Evolutionary conservation across 2,329 filamentous ascomycete genomes (phyloP), one percentile per base, ranked within the genome.

Genomic region (Botrytis hyacinthi): DNA sequence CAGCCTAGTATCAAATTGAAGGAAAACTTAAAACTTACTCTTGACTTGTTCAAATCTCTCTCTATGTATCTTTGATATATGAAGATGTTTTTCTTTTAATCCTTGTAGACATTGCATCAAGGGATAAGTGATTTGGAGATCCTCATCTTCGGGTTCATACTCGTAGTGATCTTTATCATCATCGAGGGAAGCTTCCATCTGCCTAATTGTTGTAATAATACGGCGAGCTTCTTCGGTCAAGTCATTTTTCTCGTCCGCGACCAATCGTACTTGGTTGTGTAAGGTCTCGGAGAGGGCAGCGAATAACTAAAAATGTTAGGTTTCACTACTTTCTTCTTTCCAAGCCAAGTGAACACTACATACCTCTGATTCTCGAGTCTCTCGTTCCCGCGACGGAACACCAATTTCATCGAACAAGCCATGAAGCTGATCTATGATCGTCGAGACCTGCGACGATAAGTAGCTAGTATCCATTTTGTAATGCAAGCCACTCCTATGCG

Each of bases 321-420:
- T 73, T 70, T 73, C 51, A 61, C 48, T 70, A 32, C 69, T 37
- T 37, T 63, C 48, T 35, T 61, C 42, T 37, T 20, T 20, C 54
- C 26, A 46, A 60, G 54, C 54, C 54, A 70, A 60, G 68, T 51
- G 42, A 61, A 44, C 35, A 74, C 74, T 69, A 80, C 87, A 80
- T 85, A 97, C 95, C 90, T 98, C 94, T 81, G 93, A 89, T 82
- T 98, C 95, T 80, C 96, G 89, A 68, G 89, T 87, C 81, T 98
- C 94, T 80, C 96, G 92, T 83, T 98, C 96, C 90, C 97, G 94
- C 80, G 86, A 90, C 42, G 95, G 90, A n/a, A 99, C 93, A 74
- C 96, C 96, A 80, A 99, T 99, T 82, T 99, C 95, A 82, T 99
- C 96, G 81, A 98, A 99, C 73, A 98, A 89, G 77, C 92, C 93